These are phyloP conservation scores for Agaricales sp. DNA, from an alignment of 1,284 basidiomycete genomes.

Conservation along the genomic window DNA sequence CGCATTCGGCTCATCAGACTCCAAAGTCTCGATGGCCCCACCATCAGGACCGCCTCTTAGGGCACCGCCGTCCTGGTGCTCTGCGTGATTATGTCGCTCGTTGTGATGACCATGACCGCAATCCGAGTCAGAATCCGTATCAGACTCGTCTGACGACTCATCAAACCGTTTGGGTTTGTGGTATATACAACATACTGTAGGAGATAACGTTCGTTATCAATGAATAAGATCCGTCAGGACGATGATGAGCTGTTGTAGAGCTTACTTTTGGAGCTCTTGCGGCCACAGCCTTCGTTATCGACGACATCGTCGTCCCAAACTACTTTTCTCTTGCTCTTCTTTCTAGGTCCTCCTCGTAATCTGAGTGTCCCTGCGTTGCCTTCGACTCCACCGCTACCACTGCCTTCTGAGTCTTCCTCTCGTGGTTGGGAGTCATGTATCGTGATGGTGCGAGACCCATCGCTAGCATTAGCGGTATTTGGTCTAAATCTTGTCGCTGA, in stretches of 20 bases:
- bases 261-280: conserved; percentile 80
- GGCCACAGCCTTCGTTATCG: conserved; percentile 73
- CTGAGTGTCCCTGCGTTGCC: conserved; percentile 9
- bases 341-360: conserved; percentile 38
- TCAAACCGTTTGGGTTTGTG: conserved; percentile 71
- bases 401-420: conserved; percentile 20
- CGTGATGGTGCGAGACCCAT: conserved; percentile 50
- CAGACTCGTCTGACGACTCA: conserved; percentile 68
- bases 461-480: conserved; percentile 30
- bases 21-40: conserved; percentile 19
- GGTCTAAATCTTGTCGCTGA: conserved; percentile 17
- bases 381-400: conserved; percentile 12
- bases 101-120: conserved; percentile 20
- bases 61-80: conserved; percentile 14
- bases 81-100: conserved; percentile 15
- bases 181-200: conserved; percentile 80
- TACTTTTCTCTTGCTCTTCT: conserved; percentile 32
- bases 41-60: conserved; percentile 13
- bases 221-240: conserved; percentile 3
- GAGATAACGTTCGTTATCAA: conserved; percentile 1
- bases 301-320: conserved; percentile 74
- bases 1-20: conserved; percentile 34
- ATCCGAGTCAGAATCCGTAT: conserved; percentile 39
- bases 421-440: conserved; percentile 32
- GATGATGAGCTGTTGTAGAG: conserved; percentile 10